A percentile compares a stretch with the other conserved stretches of the same genome.
Evolutionary conservation across 202 grass and related monocot genomes (phyloP).

Genomic region (Alloteropsis angusta): DNA sequence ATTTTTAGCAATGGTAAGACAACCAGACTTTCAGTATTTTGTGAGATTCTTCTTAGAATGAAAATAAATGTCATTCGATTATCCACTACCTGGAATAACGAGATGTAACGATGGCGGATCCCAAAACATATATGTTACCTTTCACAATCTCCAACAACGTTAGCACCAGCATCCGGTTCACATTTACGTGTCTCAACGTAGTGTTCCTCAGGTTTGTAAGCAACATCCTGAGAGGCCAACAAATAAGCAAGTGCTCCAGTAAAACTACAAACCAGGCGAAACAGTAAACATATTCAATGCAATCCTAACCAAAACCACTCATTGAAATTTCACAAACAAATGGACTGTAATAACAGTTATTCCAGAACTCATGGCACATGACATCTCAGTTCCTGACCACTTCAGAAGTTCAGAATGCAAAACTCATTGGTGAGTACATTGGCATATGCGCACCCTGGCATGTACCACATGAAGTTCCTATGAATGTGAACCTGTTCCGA

Average conservation of each 20-base stretch:
- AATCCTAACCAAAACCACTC: too few relatives aligned
- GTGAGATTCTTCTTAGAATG: neutral
- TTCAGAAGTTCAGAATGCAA: too few relatives aligned
- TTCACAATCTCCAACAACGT: constrained; percentile 67
- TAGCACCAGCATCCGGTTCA: constrained; percentile 56
- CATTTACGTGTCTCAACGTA: constrained; percentile 67
- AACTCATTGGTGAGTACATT: too few relatives aligned
- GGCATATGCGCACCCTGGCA: too few relatives aligned
- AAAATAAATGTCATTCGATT: neutral
- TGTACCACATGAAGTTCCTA: too few relatives aligned
- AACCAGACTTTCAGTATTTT: neutral
- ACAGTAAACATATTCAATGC: neutral
- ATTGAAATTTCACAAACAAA: neutral
- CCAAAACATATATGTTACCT: too few relatives aligned
- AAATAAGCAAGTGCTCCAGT: neutral
- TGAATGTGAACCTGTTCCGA: too few relatives aligned
- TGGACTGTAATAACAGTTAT: neutral
- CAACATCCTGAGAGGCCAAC: constrained; percentile 51
- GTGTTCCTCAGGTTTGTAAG: constrained; percentile 66
- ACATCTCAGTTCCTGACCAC: neutral
- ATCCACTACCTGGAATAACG: neutral
- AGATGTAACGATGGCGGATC: neutral
- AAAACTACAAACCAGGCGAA: neutral
- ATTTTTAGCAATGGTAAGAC: neutral
- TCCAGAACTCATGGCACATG: too few relatives aligned